A percentile compares a stretch with the other conserved stretches of the same genome.
phyloP scores from a whole-genome alignment of 2,329 filamentous ascomycete species.

The Fusarium liriodendri region DNA sequence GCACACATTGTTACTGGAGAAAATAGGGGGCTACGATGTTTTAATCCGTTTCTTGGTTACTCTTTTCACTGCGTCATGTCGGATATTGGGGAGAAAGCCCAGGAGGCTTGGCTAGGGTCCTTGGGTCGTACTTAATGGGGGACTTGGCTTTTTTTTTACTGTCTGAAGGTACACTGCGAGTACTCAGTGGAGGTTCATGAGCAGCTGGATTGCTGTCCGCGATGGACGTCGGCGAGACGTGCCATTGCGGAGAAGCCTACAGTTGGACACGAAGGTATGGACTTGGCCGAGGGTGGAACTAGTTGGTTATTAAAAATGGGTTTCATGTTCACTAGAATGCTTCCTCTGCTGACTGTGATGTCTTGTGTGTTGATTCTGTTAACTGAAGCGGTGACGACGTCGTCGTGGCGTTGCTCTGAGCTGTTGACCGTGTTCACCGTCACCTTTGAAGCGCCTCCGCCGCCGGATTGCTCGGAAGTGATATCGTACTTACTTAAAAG shows the following conservation, averaged over 20 bases:
- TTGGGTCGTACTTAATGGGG: conserved; percentile 40
- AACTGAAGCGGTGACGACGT: not conserved
- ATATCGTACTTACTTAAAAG: not conserved
- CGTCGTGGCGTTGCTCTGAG: not conserved
- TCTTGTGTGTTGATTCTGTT: not conserved
- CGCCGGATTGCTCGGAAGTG: not conserved
- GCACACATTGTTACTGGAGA: conserved; percentile 44
- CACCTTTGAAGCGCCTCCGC: not conserved
- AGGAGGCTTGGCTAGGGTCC: conserved; percentile 47
- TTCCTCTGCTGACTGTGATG: not conserved
- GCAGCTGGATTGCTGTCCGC: conserved; percentile 37
- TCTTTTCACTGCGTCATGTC: conserved; percentile 36
- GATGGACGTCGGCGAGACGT: conserved; percentile 28
- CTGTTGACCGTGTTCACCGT: not conserved
- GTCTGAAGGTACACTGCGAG: conserved; percentile 23
- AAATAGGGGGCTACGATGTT: conserved; percentile 39
- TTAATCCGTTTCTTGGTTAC: conserved; percentile 38
- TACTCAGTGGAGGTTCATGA: conserved; percentile 34
- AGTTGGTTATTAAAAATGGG: conserved; percentile 33
- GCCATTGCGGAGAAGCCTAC: conserved; percentile 23
- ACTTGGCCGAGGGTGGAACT: conserved; percentile 22
- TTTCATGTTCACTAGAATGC: conserved; percentile 28
- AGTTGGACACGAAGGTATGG: conserved; percentile 41
- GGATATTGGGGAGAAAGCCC: conserved; percentile 46
- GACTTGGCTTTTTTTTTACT: conserved; percentile 30